These are phyloP conservation scores for Polysphondylium violaceum DNA, from an alignment of 78 protist genomes.

Conservation along the genomic window DNA sequence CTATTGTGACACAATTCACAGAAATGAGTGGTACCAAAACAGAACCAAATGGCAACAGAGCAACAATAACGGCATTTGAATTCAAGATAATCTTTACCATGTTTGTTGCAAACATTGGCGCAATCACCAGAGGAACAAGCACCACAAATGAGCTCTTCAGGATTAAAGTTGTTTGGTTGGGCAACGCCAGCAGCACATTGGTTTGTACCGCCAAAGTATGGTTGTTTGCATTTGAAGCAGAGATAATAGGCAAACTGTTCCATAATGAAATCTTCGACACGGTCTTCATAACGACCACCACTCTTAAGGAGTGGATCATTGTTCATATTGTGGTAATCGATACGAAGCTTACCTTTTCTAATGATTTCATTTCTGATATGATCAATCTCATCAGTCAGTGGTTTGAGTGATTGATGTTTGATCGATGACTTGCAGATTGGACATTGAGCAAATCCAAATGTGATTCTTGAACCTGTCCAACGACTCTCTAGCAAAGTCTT, in stretches of 20 bases:
- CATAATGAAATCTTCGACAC: slow-evolving; percentile 61
- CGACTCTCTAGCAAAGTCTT: slow-evolving; percentile 37
- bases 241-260: slow-evolving; percentile 74
- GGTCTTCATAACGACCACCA: slow-evolving; percentile 61
- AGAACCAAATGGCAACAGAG: slow-evolving; percentile 65
- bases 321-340: slow-evolving; percentile 22
- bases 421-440: slow-evolving; percentile 83
- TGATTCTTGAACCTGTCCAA: slow-evolving; percentile 86
- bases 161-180: slow-evolving; percentile 38
- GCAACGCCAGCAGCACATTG: slow-evolving; percentile 74
- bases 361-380: slow-evolving; percentile 54
- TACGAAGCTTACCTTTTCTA: slow-evolving; percentile 57
- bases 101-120: slow-evolving; percentile 48
- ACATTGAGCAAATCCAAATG: slow-evolving; percentile 85
- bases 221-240: slow-evolving; percentile 82
- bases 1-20: slow-evolving; percentile 65
- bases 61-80: slow-evolving; percentile 79
- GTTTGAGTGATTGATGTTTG: slow-evolving; percentile 46
- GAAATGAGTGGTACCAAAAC: slow-evolving; percentile 79
- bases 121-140: slow-evolving; percentile 62
- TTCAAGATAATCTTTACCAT: slow-evolving; percentile 77
- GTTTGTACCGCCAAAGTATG: slow-evolving; percentile 85
- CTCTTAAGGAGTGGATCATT: slow-evolving; percentile 32
- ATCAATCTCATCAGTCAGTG: slow-evolving; percentile 29
- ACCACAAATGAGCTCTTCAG: slow-evolving; percentile 85